These are phyloP conservation scores for Leccinum obscurum DNA, from an alignment of 768 basidiomycete species.

Conservation along the genomic window DNA sequence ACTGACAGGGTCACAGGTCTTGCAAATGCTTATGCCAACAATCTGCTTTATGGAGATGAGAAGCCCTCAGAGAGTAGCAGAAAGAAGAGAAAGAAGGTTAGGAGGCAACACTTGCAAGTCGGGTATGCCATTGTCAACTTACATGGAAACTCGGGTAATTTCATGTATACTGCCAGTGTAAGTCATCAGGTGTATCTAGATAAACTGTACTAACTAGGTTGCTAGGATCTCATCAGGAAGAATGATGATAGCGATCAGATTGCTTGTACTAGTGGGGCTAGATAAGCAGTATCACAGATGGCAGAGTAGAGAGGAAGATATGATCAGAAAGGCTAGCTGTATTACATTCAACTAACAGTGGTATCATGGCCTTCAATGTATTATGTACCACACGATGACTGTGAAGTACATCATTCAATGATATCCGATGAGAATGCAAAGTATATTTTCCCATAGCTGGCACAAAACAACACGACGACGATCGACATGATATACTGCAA, in stretches of 20 bases:
- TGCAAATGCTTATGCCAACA: neutral
- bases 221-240: neutral
- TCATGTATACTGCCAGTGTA: neutral
- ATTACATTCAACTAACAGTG: too few relatives aligned
- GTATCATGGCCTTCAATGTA: neutral
- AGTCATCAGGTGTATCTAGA: neutral
- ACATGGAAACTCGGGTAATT: neutral
- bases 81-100: neutral
- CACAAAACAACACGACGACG: conserved; percentile 26
- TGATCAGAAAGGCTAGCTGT: neutral
- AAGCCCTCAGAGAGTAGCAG: neutral
- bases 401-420: neutral
- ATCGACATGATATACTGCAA: conserved; percentile 23
- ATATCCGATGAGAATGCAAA: conserved; percentile 6
- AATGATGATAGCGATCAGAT: neutral
- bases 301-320: neutral
- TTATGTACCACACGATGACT: neutral
- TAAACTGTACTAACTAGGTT: neutral
- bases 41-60: neutral
- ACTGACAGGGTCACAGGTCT: neutral
- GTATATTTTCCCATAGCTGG: conserved; percentile 23
- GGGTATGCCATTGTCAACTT: neutral
- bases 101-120: neutral
- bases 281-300: too few relatives aligned
- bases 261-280: neutral